These are phyloP conservation scores for Naganishia sp. DNA, from an alignment of 1,284 basidiomycete species.

Conservation along the genomic window DNA sequence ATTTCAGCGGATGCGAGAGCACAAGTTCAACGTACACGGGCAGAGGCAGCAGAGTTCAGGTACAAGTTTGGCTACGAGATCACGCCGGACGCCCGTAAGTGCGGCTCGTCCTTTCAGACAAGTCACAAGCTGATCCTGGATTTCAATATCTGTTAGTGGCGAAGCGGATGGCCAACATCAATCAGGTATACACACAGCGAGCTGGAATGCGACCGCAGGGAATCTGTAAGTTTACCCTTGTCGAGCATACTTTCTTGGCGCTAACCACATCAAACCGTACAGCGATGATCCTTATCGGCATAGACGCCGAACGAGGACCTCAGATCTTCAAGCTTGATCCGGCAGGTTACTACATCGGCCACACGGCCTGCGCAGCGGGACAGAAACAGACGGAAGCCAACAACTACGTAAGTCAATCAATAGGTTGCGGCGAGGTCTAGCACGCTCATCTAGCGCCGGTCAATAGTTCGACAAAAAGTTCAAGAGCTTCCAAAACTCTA, in stretches of 20 bases:
- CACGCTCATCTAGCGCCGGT: constrained; percentile 20
- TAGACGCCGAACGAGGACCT: constrained; percentile 84
- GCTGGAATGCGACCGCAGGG: constrained; percentile 97
- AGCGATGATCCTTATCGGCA: constrained; percentile 97
- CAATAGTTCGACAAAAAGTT: constrained; percentile 90
- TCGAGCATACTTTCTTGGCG: neutral
- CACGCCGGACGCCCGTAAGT: constrained; percentile 76
- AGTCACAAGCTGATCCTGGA: constrained; percentile 2
- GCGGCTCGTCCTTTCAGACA: neutral
- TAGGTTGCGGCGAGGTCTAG: neutral
- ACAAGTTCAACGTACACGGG: constrained; percentile 83
- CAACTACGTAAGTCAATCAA: constrained; percentile 65
- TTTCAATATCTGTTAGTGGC: constrained; percentile 59
- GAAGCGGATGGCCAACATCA: constrained; percentile 93
- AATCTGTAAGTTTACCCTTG: constrained; percentile 66
- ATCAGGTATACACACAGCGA: constrained; percentile 97
- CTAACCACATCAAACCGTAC: neutral
- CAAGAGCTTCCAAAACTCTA: constrained; percentile 84
- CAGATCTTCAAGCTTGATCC: constrained; percentile 98
- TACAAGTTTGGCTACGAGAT: constrained; percentile 99
- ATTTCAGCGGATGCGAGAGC: constrained; percentile 82
- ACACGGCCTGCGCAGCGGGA: constrained; percentile 93
- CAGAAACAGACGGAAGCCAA: constrained; percentile 99
- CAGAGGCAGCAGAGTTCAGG: constrained; percentile 90
- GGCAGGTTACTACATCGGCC: constrained; percentile 97